Conservation (phyloP, 768 basidiomycete genomes). For the Polyporus arcularius region DNA sequence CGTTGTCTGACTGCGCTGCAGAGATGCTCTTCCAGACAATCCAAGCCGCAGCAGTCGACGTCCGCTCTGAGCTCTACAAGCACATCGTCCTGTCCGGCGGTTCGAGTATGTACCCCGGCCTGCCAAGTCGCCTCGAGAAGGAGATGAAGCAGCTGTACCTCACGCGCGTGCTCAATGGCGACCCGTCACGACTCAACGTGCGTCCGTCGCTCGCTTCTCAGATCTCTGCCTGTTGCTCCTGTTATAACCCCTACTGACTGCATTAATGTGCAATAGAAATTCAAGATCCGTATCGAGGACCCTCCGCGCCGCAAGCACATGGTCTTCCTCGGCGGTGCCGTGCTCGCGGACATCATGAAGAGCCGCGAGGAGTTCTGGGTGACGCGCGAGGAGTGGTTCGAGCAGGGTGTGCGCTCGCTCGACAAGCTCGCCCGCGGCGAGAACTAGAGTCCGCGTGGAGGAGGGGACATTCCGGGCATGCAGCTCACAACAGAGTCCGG, state of each 20-base stretch:
- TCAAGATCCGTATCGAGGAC: constrained; percentile 98
- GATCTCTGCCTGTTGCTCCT: too few species aligned
- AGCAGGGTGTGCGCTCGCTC: constrained; percentile 78
- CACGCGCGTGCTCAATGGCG: constrained; percentile 81
- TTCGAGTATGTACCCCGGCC: constrained; percentile 98
- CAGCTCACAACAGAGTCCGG: neutral
- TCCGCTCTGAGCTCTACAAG: constrained; percentile 91
- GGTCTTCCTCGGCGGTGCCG: constrained; percentile 99
- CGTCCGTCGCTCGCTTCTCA: constrained; percentile 33
- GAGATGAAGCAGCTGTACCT: constrained; percentile 99
- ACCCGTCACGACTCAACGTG: constrained; percentile 84
- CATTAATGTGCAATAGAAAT: constrained; percentile 64
- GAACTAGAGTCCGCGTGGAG: constrained; percentile 15
- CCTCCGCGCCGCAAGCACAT: constrained; percentile 98
- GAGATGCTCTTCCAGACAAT: constrained; percentile 98
- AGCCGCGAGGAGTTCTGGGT: constrained; percentile 94
- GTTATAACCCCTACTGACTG: too few species aligned
- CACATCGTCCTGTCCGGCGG: constrained; percentile 98
- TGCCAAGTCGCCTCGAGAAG: constrained; percentile 96
- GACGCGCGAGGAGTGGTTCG: constrained; percentile 91
- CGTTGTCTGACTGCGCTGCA: constrained; percentile 24
- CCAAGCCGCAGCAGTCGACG: constrained; percentile 86
- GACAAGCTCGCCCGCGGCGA: constrained; percentile 85
- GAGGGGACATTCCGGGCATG: constrained; percentile 9
- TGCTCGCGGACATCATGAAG: constrained; percentile 99